Base-by-base conservation (phyloP, 495 filamentous ascomycete species). In the Cercophora scortea region DNA sequence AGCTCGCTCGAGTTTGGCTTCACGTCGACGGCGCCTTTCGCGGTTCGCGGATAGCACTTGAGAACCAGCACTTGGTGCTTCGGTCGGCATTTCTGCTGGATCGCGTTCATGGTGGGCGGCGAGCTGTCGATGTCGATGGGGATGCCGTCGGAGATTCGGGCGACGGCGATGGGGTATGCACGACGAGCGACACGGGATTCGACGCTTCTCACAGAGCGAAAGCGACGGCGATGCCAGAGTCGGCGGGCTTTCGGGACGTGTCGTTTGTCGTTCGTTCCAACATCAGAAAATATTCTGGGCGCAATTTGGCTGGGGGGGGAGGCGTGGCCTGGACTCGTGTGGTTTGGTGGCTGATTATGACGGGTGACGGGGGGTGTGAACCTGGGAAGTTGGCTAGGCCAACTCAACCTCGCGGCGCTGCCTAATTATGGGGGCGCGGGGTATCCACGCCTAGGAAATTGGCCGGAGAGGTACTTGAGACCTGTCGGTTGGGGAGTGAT, bases 1-100 rank as follows among this genome's bases (percentile, higher is more conserved):
- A 96, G 82, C 73, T 96, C 91, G 69, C 87, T 93, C 42, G 88
- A 85, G 64, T 96, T 96, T 8, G 91, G 89, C 68, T 90, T 92
- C 52, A 95, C 88, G 56, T 94, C 88, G 62, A 86, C 80, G 44
- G 88, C 88, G 53, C 87, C 88, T 70, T 95, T 95, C 50, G 88
- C 86, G 50, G 88, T 90, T 56, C 81, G 82, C 33, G 91, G 91
- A 70, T 94, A 96, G 74, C 91, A 96, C 68, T 95, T 95, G 33
- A 95, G 78, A 46, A 94, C 84, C 47, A 96, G 73, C 52, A 95
- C 84, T 76, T 95, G 90, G 68, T 96, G 91, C 70, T 95, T 95
- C 17, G 91, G 90, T 50, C 90, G 87, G 61, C 78, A 81, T 67
- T 67, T 76, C 60, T 81, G 71, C 66, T 74, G 68, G 56, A 81